Percentiles rank a stretch among this genome's conserved stretches.
These are phyloP conservation scores for Fusarium xylarioides DNA, from an alignment of 2,329 filamentous ascomycete species.

Conservation along the genomic window DNA sequence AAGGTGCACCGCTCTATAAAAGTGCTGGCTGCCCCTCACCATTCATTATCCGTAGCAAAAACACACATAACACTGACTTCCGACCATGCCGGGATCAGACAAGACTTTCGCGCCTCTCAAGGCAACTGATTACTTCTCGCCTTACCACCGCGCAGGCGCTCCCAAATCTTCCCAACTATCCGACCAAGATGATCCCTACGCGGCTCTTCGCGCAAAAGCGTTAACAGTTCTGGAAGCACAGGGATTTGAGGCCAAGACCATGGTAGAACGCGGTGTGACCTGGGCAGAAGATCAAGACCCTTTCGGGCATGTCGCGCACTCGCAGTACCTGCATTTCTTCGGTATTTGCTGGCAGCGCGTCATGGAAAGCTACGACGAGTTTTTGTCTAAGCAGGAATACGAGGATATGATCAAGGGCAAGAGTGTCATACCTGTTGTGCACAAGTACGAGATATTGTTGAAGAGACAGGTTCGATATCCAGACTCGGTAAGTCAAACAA, in stretches of 20 bases:
- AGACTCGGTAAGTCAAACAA: not conserved
- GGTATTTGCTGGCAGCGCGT: not conserved
- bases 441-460: not conserved
- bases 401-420: not conserved
- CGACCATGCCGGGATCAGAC: not conserved
- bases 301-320: not conserved
- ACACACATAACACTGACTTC: not conserved
- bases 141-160: not conserved
- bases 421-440: not conserved
- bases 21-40: not conserved
- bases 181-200: not conserved
- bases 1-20: not conserved
- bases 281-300: not conserved
- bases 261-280: not conserved
- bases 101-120: not conserved
- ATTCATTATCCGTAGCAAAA: not conserved
- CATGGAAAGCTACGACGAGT: not conserved
- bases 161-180: not conserved
- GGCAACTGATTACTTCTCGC: not conserved
- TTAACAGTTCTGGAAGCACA: not conserved
- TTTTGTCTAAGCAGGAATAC: not conserved
- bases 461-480: not conserved
- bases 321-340: not conserved
- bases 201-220: not conserved
- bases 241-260: not conserved